Base-by-base conservation (phyloP, 192 early-diverging fungal genomes). In the Rhizophlyctis rosea region DNA sequence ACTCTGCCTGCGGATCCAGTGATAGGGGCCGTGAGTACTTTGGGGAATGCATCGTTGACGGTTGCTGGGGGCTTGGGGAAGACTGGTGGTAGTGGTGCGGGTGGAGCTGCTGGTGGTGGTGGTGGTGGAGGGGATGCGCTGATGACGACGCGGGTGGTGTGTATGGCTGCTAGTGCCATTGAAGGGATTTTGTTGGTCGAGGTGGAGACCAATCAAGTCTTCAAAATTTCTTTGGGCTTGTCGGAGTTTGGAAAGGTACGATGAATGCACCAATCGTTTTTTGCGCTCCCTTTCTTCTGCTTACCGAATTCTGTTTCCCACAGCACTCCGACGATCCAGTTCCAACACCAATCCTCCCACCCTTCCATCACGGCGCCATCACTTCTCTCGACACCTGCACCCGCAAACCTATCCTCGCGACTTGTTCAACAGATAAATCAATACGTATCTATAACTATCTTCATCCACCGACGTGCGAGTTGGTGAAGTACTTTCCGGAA, bases 371-470 rank as follows among this genome's bases (percentile, higher is more conserved):
- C 32, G 79, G 74, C 14, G 25, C 73, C 25, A 75, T 86, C 50
- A 75, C 67, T 9, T 62, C 77, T 18, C 34, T 84, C 32, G 84
- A 81, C 57, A 30, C 72, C 13, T 86, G 84, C 66, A 54, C 69
- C n/a, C 68, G 84, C 9, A 79, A 80, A 58, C 79, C 84, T 4
- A 47, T 86, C 7, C 2, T 84, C 13, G 76, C 76, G 5, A 82
- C 84, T 5, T 78, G 75, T 54, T 62, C 62, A 24, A 24, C 68
- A 3, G 84, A 86, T 61, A 32, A 58, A 28, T 72, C 74, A 14
- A 71, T 86, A 11, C 73, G 81, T 21, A 61, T 86, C 28, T 86
- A 80, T 79, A 81, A 86, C 69, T 86, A 84, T 61, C 18, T 78
- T 44, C 35, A 67, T 3, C 71, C 65, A 5, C 70, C 72, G 21